Percentiles rank a stretch among this genome's conserved stretches.
phyloP scores from a whole-genome alignment of 495 filamentous ascomycete genomes.

The Staphylotrichum longicolle region DNA sequence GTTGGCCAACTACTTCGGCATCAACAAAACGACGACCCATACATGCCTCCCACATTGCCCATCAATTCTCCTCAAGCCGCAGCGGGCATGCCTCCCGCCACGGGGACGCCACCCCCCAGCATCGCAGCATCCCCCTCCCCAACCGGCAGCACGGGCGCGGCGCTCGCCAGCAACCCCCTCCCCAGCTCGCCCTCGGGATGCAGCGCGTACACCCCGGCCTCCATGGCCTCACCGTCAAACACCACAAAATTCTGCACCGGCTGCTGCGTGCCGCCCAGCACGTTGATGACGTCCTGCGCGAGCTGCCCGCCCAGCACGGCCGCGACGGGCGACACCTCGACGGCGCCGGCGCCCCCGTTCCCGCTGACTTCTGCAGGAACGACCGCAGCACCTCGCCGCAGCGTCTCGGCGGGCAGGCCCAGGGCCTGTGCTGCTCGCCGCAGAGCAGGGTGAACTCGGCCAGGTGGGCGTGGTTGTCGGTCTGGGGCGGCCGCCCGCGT shows the following conservation, averaged over 20 bases:
- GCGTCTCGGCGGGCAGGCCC: conserved; percentile 69
- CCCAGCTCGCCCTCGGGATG: conserved; percentile 62
- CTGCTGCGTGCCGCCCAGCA: conserved; percentile 83
- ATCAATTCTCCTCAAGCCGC: too few species aligned
- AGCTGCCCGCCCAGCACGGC: conserved; percentile 87
- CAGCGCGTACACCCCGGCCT: conserved; percentile 75
- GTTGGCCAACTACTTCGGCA: too few species aligned
- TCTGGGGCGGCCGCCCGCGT: conserved; percentile 51
- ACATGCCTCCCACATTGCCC: neutral
- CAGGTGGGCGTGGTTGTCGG: conserved; percentile 54
- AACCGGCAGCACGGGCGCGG: neutral
- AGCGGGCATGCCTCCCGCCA: too few species aligned
- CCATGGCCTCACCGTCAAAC: conserved; percentile 80
- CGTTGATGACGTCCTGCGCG: conserved; percentile 96
- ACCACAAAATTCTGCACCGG: conserved; percentile 92
- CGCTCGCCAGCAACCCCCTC: conserved; percentile 25
- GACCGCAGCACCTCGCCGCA: conserved; percentile 77
- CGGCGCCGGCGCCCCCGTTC: conserved; percentile 34
- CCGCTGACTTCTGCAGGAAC: conserved; percentile 71
- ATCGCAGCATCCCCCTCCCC: neutral
- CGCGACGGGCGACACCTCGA: conserved; percentile 81
- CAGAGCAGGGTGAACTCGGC: conserved; percentile 73
- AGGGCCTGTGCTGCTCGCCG: conserved; percentile 69
- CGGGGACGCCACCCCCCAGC: too few species aligned
- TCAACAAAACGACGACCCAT: too few species aligned